Evolutionary conservation across 176 grass and related monocot genomes (phyloP).

Genomic region (Alopecurus myosuroides): DNA sequence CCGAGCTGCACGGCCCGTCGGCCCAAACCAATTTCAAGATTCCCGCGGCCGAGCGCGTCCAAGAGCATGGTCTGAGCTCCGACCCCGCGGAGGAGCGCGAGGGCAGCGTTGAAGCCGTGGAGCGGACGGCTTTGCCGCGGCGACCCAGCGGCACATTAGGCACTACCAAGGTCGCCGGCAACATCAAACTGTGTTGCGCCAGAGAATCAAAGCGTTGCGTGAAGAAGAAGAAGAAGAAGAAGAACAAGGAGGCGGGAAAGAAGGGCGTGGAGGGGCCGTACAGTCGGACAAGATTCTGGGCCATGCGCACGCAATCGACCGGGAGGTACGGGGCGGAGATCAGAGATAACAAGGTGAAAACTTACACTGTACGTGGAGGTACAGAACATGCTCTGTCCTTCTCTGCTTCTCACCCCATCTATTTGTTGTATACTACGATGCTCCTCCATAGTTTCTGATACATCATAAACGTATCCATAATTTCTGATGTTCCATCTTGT

Average conservation of each 20-base stretch:
- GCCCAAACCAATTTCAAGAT: slow-evolving; percentile 58
- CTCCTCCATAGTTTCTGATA: no score
- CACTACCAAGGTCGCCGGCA: no score
- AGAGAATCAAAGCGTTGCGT: slow-evolving; percentile 38
- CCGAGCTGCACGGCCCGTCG: neutral
- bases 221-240: no score
- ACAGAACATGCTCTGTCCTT: no score
- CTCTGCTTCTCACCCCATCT: no score
- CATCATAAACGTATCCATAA: no score
- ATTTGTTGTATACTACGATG: no score
- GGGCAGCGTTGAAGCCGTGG: slow-evolving; percentile 12
- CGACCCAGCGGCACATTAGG: no score
- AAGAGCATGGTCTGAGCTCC: neutral
- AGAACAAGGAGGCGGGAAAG: no score
- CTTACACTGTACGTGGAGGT: no score
- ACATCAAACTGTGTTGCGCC: no score
- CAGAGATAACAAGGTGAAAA: neutral
- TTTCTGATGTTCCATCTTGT: no score
- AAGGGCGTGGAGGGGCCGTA: neutral
- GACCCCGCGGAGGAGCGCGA: slow-evolving; percentile 36
- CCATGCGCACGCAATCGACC: neutral
- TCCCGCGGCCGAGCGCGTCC: neutral
- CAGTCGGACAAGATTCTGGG: neutral
- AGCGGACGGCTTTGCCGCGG: slow-evolving; percentile 12
- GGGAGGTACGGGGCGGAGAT: neutral